phyloP scores from a whole-genome alignment of 108 stramenopile species.

The Craspedostauros australis region DNA sequence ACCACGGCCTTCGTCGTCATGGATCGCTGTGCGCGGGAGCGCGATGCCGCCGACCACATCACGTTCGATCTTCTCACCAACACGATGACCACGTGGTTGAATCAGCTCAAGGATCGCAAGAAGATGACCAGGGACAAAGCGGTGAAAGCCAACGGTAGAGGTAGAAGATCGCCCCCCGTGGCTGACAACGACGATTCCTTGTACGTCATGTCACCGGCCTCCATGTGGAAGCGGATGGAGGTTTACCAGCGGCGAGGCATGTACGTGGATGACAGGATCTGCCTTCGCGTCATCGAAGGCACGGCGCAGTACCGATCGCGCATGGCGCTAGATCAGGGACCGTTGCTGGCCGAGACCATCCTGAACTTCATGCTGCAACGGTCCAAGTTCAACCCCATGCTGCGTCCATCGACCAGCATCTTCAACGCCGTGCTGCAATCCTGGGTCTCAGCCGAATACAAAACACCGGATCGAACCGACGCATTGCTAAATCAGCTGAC shows the following conservation, averaged over 20 bases:
- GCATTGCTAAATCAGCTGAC: conserved; percentile 18
- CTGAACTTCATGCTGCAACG: conserved; percentile 18
- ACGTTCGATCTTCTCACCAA: too few relatives aligned
- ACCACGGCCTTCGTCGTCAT: conserved; percentile 18
- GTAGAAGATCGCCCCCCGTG: neutral
- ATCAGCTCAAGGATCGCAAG: conserved; percentile 9
- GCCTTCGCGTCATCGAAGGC: conserved; percentile 20
- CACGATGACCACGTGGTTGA: too few relatives aligned
- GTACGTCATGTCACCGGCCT: conserved; percentile 1
- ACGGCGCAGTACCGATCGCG: conserved; percentile 15
- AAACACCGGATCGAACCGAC: conserved; percentile 23
- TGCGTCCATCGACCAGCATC: conserved; percentile 12
- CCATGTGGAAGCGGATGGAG: conserved; percentile 23
- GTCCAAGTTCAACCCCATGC: conserved; percentile 13
- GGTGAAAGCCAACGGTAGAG: neutral
- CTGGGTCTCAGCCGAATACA: conserved; percentile 16
- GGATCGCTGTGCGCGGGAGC: conserved; percentile 19
- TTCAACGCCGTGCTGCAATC: conserved; percentile 16
- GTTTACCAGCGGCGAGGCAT: conserved; percentile 14
- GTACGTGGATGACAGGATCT: conserved; percentile 13
- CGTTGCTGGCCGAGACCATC: conserved; percentile 27
- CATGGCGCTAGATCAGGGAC: conserved; percentile 7
- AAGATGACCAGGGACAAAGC: neutral
- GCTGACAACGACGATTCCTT: neutral
- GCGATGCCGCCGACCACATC: neutral